Evolutionary conservation across 139 green algal genomes (phyloP).

Genomic region (Micractinium conductrix): DNA sequence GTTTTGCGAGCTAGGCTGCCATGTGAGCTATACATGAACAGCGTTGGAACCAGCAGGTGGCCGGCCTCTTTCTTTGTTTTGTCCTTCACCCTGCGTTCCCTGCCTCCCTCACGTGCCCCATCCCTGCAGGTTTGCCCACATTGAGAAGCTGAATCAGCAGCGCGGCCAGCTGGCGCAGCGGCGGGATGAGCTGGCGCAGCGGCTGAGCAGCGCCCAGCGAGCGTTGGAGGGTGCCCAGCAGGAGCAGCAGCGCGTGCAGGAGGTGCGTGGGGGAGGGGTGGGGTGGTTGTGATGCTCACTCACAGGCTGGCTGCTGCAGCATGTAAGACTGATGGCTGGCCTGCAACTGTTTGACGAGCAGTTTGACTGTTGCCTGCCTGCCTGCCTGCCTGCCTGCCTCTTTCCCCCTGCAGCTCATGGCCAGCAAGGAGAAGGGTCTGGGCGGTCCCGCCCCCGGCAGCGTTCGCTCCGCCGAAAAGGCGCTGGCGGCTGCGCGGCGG

Average conservation of each 20-base stretch:
- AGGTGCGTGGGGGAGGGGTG: neutral
- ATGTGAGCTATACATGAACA: too few relatives aligned
- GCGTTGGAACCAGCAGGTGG: too few relatives aligned
- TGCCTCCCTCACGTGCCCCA: too few relatives aligned
- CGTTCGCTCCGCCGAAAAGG: slow-evolving; percentile 14
- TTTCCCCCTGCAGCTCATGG: neutral
- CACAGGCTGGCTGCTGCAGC: neutral
- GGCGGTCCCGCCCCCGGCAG: neutral
- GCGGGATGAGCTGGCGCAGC: slow-evolving; percentile 37
- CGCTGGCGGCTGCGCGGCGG: slow-evolving; percentile 23
- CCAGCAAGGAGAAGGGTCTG: slow-evolving; percentile 14
- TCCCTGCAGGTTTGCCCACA: slow-evolving; percentile 42
- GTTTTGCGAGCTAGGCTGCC: neutral
- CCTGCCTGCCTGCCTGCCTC: neutral
- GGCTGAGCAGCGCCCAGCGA: neutral
- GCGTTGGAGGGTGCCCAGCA: neutral
- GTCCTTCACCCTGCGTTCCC: too few relatives aligned
- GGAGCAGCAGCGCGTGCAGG: slow-evolving; percentile 12
- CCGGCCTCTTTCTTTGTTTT: too few relatives aligned
- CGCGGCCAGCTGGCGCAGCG: slow-evolving; percentile 24
- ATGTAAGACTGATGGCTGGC: neutral
- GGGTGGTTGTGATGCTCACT: neutral
- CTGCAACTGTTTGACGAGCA: too few relatives aligned
- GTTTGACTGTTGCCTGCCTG: too few relatives aligned
- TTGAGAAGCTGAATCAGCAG: slow-evolving; percentile 57